phyloP scores from a whole-genome alignment of 257 asterid species.

The Lithospermum erythrorhizon region DNA sequence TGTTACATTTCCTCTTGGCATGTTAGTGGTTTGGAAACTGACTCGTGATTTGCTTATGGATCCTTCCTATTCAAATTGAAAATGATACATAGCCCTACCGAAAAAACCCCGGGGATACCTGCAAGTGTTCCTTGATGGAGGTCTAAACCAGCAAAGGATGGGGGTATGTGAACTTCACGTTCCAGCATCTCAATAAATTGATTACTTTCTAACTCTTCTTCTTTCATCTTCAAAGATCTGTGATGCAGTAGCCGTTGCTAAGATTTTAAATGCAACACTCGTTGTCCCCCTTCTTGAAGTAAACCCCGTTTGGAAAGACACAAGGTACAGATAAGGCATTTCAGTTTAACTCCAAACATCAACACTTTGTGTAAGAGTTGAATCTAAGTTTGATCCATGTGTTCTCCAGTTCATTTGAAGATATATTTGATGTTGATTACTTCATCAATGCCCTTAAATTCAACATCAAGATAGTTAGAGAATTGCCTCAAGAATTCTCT shows the following conservation, averaged over 20 bases:
- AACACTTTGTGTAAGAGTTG: neutral
- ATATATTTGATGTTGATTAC: slow-evolving; percentile 33
- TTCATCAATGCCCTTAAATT: slow-evolving; percentile 21
- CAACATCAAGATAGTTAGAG: slow-evolving; percentile 27
- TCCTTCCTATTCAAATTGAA: neutral
- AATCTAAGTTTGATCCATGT: slow-evolving; percentile 4
- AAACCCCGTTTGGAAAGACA: slow-evolving; percentile 41
- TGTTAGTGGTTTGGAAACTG: neutral
- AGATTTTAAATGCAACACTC: slow-evolving; percentile 39
- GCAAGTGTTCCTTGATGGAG: slow-evolving; percentile 45
- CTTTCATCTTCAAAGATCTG: slow-evolving; percentile 21
- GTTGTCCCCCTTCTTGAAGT: slow-evolving; percentile 34
- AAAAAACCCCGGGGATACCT: slow-evolving; percentile 22
- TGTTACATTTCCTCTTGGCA: neutral
- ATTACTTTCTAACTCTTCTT: neutral
- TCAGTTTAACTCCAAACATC: neutral
- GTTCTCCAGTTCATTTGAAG: slow-evolving; percentile 27
- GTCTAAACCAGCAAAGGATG: slow-evolving; percentile 44
- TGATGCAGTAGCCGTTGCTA: slow-evolving; percentile 45
- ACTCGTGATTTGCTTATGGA: neutral
- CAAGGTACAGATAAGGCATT: slow-evolving; percentile 16
- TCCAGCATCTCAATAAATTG: neutral
- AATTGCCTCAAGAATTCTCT: slow-evolving; percentile 26
- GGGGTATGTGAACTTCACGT: slow-evolving; percentile 22
- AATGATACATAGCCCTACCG: slow-evolving; percentile 16